Evolutionary conservation across 1,284 basidiomycete genomes (phyloP), one percentile per base, ranked within the genome.

Genomic region (Ganoderma lucidum): DNA sequence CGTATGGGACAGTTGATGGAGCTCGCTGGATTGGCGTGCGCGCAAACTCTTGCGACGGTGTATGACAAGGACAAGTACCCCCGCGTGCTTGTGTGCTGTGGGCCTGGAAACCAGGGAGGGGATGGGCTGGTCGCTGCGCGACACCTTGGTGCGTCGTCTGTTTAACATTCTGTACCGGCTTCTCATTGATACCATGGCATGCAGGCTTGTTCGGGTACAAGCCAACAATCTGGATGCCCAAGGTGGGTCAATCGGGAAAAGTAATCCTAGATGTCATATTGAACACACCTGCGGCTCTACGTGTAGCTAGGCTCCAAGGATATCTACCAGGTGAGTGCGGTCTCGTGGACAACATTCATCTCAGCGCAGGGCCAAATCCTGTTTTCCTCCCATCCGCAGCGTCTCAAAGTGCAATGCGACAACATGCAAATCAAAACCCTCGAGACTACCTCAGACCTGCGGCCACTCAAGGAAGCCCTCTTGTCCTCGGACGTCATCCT

Each of bases 61-160:
- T 99, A 95, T 78, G 86, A 86, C 32, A 88, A 85, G 39, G 84
- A 88, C 1, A 88, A 84, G 63, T 88, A 94, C 78, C 85, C 85
- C 32, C 88, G 88, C 8, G 94, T 99, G 4, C 85, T 99, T 37
- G 94, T 99, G 1, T 96, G 95, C 74, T 98, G 96, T 78, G 98
- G 98, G 9, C 97, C 98, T 0, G 98, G 98, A 37, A 98, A 98
- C 76, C 96, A 98, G 86, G 96, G 98, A 14, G 98, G 97, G 5
- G 98, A 99, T 81, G 98, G 98, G 2, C 85, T 99, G 0, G 97
- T 99, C 2, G 98, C 98, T 17, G 97, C 98, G 42, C 86, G 97
- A 37, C 98, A 99, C 81, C 87, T 99, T 5, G 89, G 94, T 94
- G 72, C 72, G 86, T 78, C 19, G 6, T 58, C 45, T 28, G 12